A percentile compares a stretch with the other conserved stretches of the same genome.
These are phyloP conservation scores for Triadica sebifera DNA, from an alignment of 345 rosid genomes.

Conservation along the genomic window DNA sequence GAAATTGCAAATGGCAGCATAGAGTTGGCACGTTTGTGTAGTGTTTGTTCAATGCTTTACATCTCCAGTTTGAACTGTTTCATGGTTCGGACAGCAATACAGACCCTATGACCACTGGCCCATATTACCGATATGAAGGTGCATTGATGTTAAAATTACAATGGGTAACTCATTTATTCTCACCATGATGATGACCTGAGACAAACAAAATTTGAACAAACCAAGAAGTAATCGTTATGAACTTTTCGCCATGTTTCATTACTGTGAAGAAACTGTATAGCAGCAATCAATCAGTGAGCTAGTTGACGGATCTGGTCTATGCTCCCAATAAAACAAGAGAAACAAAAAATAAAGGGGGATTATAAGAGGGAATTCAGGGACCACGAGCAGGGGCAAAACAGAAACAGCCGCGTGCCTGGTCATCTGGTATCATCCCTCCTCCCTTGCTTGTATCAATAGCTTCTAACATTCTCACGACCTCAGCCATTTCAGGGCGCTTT, in stretches of 20 bases:
- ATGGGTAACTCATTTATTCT: not conserved
- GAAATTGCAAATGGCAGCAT: not conserved
- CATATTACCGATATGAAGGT: no score
- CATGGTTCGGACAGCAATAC: no score
- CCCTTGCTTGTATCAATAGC: slow-evolving; percentile 81
- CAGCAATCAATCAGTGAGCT: not conserved
- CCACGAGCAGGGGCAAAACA: slow-evolving; percentile 77
- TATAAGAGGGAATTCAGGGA: slow-evolving; percentile 40
- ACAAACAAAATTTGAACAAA: not conserved
- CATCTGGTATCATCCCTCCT: slow-evolving; percentile 96
- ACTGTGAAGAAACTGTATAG: not conserved
- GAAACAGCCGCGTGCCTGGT: slow-evolving; percentile 58
- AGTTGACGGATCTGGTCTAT: not conserved
- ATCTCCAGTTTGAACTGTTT: not conserved
- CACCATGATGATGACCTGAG: not conserved
- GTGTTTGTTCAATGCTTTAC: not conserved
- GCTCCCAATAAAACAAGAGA: not conserved
- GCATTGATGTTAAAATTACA: no score
- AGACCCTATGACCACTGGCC: no score
- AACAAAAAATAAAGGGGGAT: not conserved
- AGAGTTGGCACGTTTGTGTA: not conserved
- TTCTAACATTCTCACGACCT: slow-evolving; percentile 79
- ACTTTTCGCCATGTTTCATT: not conserved
- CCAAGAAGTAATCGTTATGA: not conserved
- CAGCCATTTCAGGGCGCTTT: slow-evolving; percentile 83